A percentile compares a stretch with the other conserved stretches of the same genome.
phyloP scores from a whole-genome alignment of 345 rosid species.

The Linum lewisii region DNA sequence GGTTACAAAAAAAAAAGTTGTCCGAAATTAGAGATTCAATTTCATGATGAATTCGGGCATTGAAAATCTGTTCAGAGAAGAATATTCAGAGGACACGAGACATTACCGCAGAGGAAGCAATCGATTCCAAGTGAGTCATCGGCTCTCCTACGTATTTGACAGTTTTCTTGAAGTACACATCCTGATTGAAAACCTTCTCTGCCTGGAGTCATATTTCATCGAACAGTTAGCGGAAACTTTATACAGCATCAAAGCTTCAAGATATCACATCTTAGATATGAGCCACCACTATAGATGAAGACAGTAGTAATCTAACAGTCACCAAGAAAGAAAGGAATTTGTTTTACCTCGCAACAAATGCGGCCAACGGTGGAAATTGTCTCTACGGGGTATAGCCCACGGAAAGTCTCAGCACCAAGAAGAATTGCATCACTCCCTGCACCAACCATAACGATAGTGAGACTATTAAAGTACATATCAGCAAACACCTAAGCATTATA shows the following conservation, averaged over 20 bases:
- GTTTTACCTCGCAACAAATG: constrained; percentile 82
- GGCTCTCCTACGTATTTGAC: constrained; percentile 93
- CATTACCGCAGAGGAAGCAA: constrained; percentile 94
- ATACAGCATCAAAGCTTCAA: not conserved
- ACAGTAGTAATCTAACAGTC: too few relatives aligned
- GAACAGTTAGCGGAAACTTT: too few relatives aligned
- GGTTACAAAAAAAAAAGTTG: constrained; percentile 1
- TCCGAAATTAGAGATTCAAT: not conserved
- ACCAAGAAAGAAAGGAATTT: not conserved
- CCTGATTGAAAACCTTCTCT: constrained; percentile 94
- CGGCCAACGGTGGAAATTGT: constrained; percentile 80
- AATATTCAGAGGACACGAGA: not conserved
- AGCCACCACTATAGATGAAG: too few relatives aligned
- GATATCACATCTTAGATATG: not conserved
- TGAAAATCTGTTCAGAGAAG: not conserved
- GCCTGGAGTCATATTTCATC: constrained; percentile 41
- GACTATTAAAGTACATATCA: not conserved
- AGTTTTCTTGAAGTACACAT: constrained; percentile 78
- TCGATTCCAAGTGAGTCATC: constrained; percentile 90
- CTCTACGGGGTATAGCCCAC: constrained; percentile 86
- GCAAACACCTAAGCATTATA: not conserved
- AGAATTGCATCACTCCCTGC: constrained; percentile 98
- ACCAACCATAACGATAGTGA: not conserved
- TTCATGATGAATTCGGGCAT: not conserved
- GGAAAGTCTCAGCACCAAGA: constrained; percentile 96